Conservation (phyloP, 768 basidiomycete genomes). For the Ramaria sp. region DNA sequence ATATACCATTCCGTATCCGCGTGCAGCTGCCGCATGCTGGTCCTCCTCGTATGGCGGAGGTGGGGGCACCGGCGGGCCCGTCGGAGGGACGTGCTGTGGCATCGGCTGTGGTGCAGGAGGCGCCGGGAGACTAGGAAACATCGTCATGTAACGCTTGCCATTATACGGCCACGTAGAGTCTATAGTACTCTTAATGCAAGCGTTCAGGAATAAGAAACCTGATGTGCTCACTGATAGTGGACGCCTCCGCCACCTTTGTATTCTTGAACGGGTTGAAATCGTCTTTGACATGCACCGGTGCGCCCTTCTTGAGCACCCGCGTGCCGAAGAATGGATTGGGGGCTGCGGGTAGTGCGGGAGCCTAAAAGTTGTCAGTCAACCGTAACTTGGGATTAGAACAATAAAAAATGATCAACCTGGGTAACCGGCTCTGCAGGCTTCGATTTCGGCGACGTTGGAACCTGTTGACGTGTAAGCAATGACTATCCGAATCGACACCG, state of each 20-base stretch:
- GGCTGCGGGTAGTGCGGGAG: conserved; percentile 19
- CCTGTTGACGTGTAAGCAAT: conserved; percentile 20
- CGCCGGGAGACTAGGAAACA: conserved; percentile 54
- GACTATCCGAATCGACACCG: neutral
- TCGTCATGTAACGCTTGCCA: conserved; percentile 74
- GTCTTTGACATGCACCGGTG: conserved; percentile 79
- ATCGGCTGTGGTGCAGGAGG: conserved; percentile 53
- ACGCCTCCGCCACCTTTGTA: conserved; percentile 66
- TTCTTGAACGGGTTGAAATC: conserved; percentile 97
- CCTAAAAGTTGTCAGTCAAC: neutral
- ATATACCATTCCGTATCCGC: conserved; percentile 49
- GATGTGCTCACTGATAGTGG: conserved; percentile 53
- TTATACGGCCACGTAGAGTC: conserved; percentile 79
- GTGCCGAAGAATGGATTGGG: conserved; percentile 89
- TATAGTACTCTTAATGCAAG: conserved; percentile 18
- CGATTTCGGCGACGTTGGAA: conserved; percentile 48
- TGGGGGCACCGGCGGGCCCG: conserved; percentile 28
- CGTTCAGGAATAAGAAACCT: neutral
- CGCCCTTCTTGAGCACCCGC: conserved; percentile 62
- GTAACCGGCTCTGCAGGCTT: conserved; percentile 46
- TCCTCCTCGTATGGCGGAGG: conserved; percentile 79
- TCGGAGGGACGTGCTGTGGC: conserved; percentile 32
- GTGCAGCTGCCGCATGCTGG: conserved; percentile 35
- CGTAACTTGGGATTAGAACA: neutral
- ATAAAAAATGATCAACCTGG: neutral